Conservation (phyloP, 768 basidiomycete genomes). For the Daedalea quercina region DNA sequence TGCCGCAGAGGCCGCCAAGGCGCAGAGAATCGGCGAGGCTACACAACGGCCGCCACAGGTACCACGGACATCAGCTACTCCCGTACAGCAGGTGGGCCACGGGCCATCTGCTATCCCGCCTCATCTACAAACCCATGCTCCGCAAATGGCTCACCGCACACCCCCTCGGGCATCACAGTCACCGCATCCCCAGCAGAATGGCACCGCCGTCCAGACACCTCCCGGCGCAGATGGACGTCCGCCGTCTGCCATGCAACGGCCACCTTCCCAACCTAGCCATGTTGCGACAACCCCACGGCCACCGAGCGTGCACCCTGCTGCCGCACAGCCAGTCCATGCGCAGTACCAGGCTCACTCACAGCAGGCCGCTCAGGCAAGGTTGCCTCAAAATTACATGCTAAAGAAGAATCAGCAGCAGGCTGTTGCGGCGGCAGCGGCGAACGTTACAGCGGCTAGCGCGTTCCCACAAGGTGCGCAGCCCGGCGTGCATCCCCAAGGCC, state of each 20-base stretch:
- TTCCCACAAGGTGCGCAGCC: conserved; percentile 2
- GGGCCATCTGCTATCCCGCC: conserved; percentile 17
- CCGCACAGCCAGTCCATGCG: neutral
- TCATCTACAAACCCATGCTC: conserved; percentile 17
- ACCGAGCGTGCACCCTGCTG: neutral
- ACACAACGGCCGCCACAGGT: conserved; percentile 8
- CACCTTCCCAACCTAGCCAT: conserved; percentile 11
- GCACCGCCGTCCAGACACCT: conserved; percentile 1
- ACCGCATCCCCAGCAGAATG: conserved; percentile 9
- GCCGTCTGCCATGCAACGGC: neutral
- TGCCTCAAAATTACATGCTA: conserved; percentile 7
- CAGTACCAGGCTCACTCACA: conserved; percentile 7
- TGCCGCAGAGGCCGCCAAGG: conserved; percentile 5
- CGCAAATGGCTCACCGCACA: conserved; percentile 9
- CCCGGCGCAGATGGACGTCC: neutral
- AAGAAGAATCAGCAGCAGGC: conserved; percentile 10
- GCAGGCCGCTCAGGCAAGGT: conserved; percentile 7
- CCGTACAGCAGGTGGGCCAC: conserved; percentile 9
- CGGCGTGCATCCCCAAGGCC: conserved; percentile 1
- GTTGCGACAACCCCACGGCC: conserved; percentile 4
- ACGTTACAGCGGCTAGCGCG: conserved; percentile 2
- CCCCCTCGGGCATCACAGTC: conserved; percentile 10
- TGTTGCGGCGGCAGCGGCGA: neutral
- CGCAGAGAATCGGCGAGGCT: conserved; percentile 3
- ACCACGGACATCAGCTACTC: conserved; percentile 12